Evolutionary conservation across 345 rosid genomes (phyloP).

Genomic region (Lepidium sativum): DNA sequence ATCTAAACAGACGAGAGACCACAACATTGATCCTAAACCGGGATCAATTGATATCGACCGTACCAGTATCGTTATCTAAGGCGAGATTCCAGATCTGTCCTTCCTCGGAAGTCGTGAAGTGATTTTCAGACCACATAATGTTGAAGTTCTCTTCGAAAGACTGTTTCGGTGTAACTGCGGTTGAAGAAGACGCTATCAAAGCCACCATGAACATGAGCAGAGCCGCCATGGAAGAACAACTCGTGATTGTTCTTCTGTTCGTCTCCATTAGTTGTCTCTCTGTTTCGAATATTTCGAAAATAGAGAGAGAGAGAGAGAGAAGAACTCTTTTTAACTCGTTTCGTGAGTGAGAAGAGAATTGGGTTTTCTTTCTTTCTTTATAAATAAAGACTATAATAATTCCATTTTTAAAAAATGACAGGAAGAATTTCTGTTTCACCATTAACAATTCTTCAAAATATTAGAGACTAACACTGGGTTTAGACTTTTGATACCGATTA

Average conservation of each 20-base stretch:
- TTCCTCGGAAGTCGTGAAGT: conserved; percentile 86
- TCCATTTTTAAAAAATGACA: not conserved
- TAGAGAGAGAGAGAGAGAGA: conserved; percentile 11
- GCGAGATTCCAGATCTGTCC: conserved; percentile 97
- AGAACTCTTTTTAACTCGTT: not conserved
- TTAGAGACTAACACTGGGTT: not conserved
- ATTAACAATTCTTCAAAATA: not conserved
- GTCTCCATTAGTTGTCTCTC: conserved; percentile 28
- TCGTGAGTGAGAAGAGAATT: conserved; percentile 15
- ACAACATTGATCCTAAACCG: not conserved
- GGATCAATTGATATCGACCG: not conserved
- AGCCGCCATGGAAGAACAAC: conserved; percentile 29
- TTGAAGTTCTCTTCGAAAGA: conserved; percentile 82
- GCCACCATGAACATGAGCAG: conserved; percentile 28
- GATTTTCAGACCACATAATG: conserved; percentile 91
- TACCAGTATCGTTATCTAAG: conserved; percentile 90
- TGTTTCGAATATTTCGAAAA: conserved; percentile 14
- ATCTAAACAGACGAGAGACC: not conserved
- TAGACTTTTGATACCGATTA: conserved; percentile 3
- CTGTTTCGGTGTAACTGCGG: conserved; percentile 34
- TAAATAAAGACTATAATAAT: not conserved
- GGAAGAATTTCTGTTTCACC: conserved; percentile 3
- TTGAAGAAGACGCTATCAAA: conserved; percentile 28
- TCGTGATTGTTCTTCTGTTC: not conserved
- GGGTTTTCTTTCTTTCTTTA: conserved; percentile 13